phyloP scores from a whole-genome alignment of 2,329 filamentous ascomycete species.

The Fonsecaea nubica region DNA sequence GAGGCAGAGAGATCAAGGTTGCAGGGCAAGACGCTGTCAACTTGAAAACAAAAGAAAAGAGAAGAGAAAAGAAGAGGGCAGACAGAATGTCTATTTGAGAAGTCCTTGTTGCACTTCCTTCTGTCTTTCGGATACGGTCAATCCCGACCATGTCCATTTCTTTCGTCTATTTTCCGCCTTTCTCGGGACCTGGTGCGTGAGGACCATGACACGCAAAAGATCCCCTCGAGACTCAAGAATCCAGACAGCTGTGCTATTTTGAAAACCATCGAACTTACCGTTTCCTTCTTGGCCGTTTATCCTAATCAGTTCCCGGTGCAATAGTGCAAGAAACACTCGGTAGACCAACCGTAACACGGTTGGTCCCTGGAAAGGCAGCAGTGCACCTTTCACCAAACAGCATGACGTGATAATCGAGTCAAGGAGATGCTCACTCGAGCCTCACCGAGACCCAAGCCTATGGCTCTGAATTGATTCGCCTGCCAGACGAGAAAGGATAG shows the following conservation, averaged over 20 bases:
- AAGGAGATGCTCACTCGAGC: neutral
- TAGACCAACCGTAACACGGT: neutral
- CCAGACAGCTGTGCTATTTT: neutral
- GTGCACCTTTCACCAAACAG: neutral
- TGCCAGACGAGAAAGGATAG: neutral
- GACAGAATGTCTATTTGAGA: conserved; percentile 1
- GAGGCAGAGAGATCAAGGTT: conserved; percentile 48
- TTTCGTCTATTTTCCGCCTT: neutral
- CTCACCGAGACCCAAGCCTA: neutral
- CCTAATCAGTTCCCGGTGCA: neutral
- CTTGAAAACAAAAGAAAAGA: neutral
- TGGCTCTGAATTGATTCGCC: neutral
- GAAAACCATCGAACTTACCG: neutral
- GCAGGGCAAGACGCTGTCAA: conserved; percentile 1
- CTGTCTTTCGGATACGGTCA: neutral
- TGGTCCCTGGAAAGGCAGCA: neutral
- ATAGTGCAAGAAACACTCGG: neutral
- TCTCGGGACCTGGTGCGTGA: neutral
- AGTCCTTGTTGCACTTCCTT: neutral
- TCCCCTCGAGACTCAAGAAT: neutral
- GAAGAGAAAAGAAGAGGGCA: too few species aligned
- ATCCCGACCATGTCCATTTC: neutral
- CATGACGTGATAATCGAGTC: neutral
- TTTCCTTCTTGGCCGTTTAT: neutral
- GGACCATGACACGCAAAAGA: neutral